Conservation (phyloP, 495 filamentous ascomycete species). For the Podospora didyma region DNA sequence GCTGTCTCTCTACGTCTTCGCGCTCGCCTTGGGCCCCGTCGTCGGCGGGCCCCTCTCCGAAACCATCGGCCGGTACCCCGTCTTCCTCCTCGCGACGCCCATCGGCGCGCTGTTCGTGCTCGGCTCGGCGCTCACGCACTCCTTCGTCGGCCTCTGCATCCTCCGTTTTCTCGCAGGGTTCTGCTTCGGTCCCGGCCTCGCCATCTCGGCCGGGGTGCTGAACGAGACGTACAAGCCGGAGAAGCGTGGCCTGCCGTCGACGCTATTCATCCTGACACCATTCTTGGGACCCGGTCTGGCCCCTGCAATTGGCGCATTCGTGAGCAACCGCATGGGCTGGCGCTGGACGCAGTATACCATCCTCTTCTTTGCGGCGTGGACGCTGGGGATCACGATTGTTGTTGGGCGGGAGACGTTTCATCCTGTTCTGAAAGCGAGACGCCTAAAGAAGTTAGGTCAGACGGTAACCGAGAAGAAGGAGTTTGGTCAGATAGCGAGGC, state of each 20-base stretch:
- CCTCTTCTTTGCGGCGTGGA: constrained; percentile 40
- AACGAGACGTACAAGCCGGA: constrained; percentile 48
- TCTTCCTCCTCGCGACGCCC: constrained; percentile 48
- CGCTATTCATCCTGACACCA: constrained; percentile 51
- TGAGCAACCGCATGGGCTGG: constrained; percentile 54
- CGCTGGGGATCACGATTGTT: constrained; percentile 38
- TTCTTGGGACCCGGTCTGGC: constrained; percentile 55
- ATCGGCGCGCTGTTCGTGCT: constrained; percentile 59
- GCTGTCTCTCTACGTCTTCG: constrained; percentile 53
- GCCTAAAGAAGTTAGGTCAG: constrained; percentile 42
- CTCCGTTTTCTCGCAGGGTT: constrained; percentile 62
- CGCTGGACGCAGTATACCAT: constrained; percentile 54
- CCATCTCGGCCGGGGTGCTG: constrained; percentile 52
- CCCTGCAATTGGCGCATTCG: constrained; percentile 62
- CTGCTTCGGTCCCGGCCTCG: constrained; percentile 49
- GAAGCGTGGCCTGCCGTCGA: constrained; percentile 39
- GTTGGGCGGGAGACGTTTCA: constrained; percentile 60
- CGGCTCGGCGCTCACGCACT: constrained; percentile 55
- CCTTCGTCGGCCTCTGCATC: constrained; percentile 51
- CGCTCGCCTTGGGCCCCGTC: constrained; percentile 56
- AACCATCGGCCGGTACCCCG: constrained; percentile 46
- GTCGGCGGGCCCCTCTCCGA: constrained; percentile 58
- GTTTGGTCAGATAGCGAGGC: constrained; percentile 35
- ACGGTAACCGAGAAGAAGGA: constrained; percentile 30
- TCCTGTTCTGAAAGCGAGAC: constrained; percentile 51